A percentile compares a stretch with the other conserved stretches of the same genome.
Evolutionary conservation across 768 basidiomycete species (phyloP).

Genomic region (Mycena metata): DNA sequence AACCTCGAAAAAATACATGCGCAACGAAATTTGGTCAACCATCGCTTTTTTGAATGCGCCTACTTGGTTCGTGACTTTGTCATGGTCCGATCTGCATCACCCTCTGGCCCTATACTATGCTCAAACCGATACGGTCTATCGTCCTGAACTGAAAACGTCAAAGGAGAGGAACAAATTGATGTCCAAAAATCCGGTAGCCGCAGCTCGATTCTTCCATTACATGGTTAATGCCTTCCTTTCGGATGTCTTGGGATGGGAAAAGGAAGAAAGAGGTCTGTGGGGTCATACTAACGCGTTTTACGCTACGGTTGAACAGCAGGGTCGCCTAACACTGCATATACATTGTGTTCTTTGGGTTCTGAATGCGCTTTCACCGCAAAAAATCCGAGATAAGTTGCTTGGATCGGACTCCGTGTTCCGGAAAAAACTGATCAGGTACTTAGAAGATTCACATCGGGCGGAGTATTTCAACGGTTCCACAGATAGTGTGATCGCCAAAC

Average conservation of each 20-base stretch:
- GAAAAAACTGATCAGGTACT: slow-evolving; percentile 1
- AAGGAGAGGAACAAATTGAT: not conserved
- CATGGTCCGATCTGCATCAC: too few relatives aligned
- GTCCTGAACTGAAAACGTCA: slow-evolving; percentile 20
- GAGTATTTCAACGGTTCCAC: slow-evolving; percentile 36
- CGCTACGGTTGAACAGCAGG: not conserved
- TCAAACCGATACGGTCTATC: slow-evolving; percentile 35
- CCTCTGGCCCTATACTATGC: too few relatives aligned
- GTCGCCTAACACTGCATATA: slow-evolving; percentile 43
- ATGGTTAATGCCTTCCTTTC: slow-evolving; percentile 36
- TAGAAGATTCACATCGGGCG: slow-evolving; percentile 7
- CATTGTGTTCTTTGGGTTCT: slow-evolving; percentile 45
- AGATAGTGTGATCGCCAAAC: slow-evolving; percentile 1
- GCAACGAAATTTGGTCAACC: too few relatives aligned
- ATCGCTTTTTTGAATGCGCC: too few relatives aligned
- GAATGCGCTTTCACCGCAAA: slow-evolving; percentile 31
- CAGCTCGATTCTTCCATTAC: slow-evolving; percentile 40
- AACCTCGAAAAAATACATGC: too few relatives aligned
- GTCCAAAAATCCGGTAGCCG: slow-evolving; percentile 35
- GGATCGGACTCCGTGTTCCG: slow-evolving; percentile 7
- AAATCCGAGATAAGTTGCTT: slow-evolving; percentile 29
- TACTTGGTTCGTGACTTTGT: too few relatives aligned
- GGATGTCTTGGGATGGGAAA: slow-evolving; percentile 18
- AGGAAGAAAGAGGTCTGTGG: slow-evolving; percentile 28
- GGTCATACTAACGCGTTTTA: slow-evolving; percentile 9